Base-by-base conservation (phyloP, 371 early-diverging fungal species). In the Rhizopus microsporus region DNA sequence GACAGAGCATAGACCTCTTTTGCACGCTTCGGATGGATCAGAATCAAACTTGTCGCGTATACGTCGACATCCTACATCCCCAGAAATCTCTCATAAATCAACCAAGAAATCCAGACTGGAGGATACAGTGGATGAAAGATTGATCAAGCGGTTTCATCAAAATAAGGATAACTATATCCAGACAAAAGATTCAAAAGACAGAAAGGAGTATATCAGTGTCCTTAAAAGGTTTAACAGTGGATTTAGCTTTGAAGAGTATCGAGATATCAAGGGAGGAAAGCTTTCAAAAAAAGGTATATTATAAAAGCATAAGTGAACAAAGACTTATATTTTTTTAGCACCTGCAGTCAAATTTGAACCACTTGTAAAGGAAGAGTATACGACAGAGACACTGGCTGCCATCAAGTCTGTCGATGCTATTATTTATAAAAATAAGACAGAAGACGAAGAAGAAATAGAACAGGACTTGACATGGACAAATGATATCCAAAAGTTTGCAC, bases 361-460 rank as follows among this genome's bases (percentile, higher is more conserved):
- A 8, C 17, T 9, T 6, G 16, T 12, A 12, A 13, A 5, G 17
- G 44, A 42, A 37, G 56, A 55, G 7, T 33, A 35, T 3, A 70
- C 71, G 9, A 45, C 49, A 12, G 63, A 66, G 54, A 66, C 71
- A 6, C 31, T 34, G 7, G 61, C 56, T 7, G 71, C 66, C 32
- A 63, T 60, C 32, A 15, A 56, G 13, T 48, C 54, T 7, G 48
- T 69, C 0, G 35, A 40, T n/a, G 49, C 45, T 1, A 42, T 69
- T 7, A 59, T 66, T 10, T 30, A 54, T 34, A 15, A 13, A 15
- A 16, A 58, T 7, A 49, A 52, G 2, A 40, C 17, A 5, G 39
- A 51, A 35, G 46, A 45, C 13, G 56, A 57, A 49, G 54, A 57
- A 16, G 9, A 46, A 23, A 8, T n/a, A 1, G 58, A 58, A 40